Base-by-base conservation (phyloP, 1,139 yeast genomes). In the Sugiyamaella neomexicana region DNA sequence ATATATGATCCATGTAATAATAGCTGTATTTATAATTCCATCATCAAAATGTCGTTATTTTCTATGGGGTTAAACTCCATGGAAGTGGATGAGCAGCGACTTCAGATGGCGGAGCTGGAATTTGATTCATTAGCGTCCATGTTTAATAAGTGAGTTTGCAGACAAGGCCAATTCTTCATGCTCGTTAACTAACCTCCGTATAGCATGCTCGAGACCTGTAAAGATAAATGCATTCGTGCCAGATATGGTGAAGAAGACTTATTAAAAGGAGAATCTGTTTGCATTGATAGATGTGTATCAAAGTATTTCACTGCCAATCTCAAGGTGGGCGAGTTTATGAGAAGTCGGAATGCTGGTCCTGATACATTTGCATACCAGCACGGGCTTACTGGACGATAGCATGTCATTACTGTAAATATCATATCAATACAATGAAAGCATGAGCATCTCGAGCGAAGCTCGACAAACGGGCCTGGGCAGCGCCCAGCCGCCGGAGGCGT, bases 241-340 rank as follows among this genome's bases (percentile, higher is more conserved):
- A 79, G 77, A 54, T 90, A 86, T 70, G 91, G 89, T 16, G 97
- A 90, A 65, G 79, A 81, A 13, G 97, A 90, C 36, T 78, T 93
- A 59, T 80, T 80, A 74, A 89, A 89, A 77, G 86, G 82, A 66
- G 99, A 93, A 74, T 83, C 91, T 47, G 80, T 88, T 54, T 93
- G 99, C 73, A 80, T 95, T 62, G 99, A 93, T 75, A 85, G 99
- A 77, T 93, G 99, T 77, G 98, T 93, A 58, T 83, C 96, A 65
- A 93, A 93, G 74, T 93, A 91, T 75, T 93, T 95, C 66, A 97
- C 89, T 66, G 88, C 96, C 60, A 93, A 93, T 72, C 93, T 89
- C 61, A 65, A 78, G 55, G 75, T 90, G 20, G 96, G 96, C 1
- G 75, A 74, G 36, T 72, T 68, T 59, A 73, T 79, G 50, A 79